Evolutionary conservation across 805 yeast species (phyloP).

Genomic region (Dipodascus albidus): DNA sequence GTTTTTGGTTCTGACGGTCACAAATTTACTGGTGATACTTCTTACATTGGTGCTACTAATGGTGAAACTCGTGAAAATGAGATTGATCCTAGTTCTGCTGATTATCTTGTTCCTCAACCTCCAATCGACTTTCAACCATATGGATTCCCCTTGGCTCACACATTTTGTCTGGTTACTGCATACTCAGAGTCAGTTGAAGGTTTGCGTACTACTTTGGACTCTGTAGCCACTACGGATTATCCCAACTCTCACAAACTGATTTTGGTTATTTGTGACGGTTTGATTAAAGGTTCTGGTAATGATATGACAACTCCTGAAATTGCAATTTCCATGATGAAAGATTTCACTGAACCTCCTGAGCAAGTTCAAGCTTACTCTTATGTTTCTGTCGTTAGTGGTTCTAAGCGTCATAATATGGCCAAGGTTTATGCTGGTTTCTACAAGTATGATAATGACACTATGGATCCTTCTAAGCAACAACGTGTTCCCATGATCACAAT

Average conservation of each 20-base stretch:
- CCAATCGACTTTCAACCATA: constrained; percentile 85
- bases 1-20: constrained; percentile 2
- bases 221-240: constrained; percentile 84
- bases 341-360: constrained; percentile 56
- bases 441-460: constrained; percentile 65
- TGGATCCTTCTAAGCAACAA: constrained; percentile 67
- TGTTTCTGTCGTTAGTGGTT: constrained; percentile 90
- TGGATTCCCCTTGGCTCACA: constrained; percentile 66
- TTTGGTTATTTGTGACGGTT: constrained; percentile 82
- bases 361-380: constrained; percentile 76
- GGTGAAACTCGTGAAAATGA: constrained; percentile 1
- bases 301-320: constrained; percentile 83
- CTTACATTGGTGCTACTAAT: background rate
- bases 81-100: constrained; percentile 17
- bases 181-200: constrained; percentile 89
- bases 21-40: background rate
- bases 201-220: constrained; percentile 78
- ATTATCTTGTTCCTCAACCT: constrained; percentile 83
- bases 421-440: constrained; percentile 92
- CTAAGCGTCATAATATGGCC: constrained; percentile 96
- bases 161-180: constrained; percentile 75
- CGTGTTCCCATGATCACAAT: constrained; percentile 71
- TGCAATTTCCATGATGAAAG: constrained; percentile 76
- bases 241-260: constrained; percentile 91
- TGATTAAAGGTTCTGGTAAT: constrained; percentile 91